Conservation (phyloP, 78 protist genomes). For the Trichosphaerium sp. region DNA sequence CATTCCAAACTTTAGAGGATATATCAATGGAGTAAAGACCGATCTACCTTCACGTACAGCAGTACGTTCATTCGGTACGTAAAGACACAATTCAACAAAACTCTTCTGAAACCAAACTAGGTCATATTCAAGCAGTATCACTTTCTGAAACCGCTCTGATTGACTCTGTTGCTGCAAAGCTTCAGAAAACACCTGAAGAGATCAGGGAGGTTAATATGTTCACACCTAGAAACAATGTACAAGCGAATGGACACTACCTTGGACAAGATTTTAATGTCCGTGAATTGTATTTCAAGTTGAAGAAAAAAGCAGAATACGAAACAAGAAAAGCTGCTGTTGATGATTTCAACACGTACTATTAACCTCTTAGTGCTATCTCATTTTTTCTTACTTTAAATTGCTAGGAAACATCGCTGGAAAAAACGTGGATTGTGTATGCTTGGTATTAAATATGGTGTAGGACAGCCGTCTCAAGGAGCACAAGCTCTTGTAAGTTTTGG, state of each 20-base stretch:
- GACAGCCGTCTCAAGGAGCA: no score
- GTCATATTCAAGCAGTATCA: no score
- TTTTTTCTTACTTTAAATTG: no score
- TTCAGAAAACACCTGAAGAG: not conserved
- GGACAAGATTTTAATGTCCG: no score
- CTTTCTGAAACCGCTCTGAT: not conserved
- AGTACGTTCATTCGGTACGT: no score
- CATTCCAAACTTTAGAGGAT: not conserved
- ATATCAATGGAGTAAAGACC: not conserved
- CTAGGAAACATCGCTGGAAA: conserved; percentile 14
- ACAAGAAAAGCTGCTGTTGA: not conserved
- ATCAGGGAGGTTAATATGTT: not conserved
- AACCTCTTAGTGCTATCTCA: no score
- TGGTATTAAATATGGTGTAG: conserved; percentile 40
- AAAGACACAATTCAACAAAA: no score
- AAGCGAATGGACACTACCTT: no score
- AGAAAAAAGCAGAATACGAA: not conserved
- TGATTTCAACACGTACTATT: conserved; percentile 20
- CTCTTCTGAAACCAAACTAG: no score
- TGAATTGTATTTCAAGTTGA: no score
- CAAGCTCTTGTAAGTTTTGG: no score
- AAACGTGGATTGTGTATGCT: conserved; percentile 38
- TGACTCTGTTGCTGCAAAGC: not conserved
- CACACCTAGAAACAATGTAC: no score
- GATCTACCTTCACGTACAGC: not conserved